Base-by-base conservation (phyloP, 116 monocot genomes). In the Dioscorea cayenensis region DNA sequence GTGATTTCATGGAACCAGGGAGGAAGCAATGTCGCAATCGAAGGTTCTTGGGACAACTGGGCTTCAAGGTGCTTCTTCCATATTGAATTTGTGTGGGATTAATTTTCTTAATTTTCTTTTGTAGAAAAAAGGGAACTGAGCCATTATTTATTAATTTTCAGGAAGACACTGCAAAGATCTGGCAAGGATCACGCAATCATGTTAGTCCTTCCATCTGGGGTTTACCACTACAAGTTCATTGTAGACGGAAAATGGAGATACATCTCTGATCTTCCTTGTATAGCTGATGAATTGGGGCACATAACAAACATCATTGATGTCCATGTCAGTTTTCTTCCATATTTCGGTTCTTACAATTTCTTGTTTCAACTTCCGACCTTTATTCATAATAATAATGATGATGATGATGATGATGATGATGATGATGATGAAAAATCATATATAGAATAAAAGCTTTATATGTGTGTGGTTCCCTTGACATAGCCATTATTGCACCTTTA, bases 1-100 rank as follows among this genome's bases (percentile, higher is more conserved):
- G 64, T 90, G 74, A 85, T 94, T 21, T 84, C 84, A 14, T 94
- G 94, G 94, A 94, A 73, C 72, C 64, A 67, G 55, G 94, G 88
- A 60, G 94, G 94, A 66, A 88, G 78, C 17, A 71, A 72, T 48
- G 86, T 94, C 17, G 50, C 67, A 16, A 78, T 94, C 3, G 94
- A 94, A 79, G 94, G 94, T 35, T 94, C 94, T 2, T 94, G 94
- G 94, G 94, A 94, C 71, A 86, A 90, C 71, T 94, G 94, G 94
- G 70, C 66, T 51, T 74, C 88, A 49, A 87, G 94, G 94, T 85
- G 73, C 55, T 55, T 55, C 55, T 3, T 18, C 17, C 13, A 18
- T 3, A 52, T 14, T 16, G n/a, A 18, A 16, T 55, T 55, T 55
- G 5, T 19, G 2, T n/a, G 0, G 4, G 55, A 18, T 55, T 55